Evolutionary conservation across 164 flowering plant genomes (phyloP).

Genomic region (Liquidambar formosana): DNA sequence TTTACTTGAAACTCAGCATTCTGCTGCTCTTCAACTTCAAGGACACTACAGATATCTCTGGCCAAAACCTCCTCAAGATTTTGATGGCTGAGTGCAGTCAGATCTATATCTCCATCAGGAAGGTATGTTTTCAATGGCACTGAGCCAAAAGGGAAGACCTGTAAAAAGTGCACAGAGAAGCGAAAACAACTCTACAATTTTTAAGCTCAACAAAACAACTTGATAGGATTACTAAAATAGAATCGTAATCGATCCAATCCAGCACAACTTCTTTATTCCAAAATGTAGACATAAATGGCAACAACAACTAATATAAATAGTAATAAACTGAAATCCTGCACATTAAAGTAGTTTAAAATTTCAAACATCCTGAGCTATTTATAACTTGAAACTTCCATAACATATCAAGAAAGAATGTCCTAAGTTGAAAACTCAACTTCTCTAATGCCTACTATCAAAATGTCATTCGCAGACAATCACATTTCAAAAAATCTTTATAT

Average conservation of each 20-base stretch:
- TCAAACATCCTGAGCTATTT: too few species aligned
- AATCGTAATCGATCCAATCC: not conserved
- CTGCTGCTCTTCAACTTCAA: conserved; percentile 17
- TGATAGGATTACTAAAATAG: too few species aligned
- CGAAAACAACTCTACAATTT: not conserved
- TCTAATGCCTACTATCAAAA: too few species aligned
- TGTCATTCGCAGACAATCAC: too few species aligned
- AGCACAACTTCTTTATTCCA: not conserved
- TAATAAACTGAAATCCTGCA: not conserved
- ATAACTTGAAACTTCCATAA: too few species aligned
- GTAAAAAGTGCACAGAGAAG: not conserved
- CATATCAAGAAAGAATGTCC: too few species aligned
- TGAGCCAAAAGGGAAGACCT: conserved; percentile 44
- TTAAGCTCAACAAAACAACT: not conserved
- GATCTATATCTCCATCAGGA: conserved; percentile 50
- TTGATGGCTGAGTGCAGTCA: conserved; percentile 27
- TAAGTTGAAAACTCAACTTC: too few species aligned
- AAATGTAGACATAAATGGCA: not conserved
- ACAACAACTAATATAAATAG: not conserved
- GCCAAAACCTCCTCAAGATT: conserved; percentile 30
- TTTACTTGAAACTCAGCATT: conserved; percentile 20
- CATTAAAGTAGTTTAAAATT: too few species aligned
- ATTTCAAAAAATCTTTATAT: too few species aligned
- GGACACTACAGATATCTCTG: conserved; percentile 19
- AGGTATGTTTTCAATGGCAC: conserved; percentile 45